These are phyloP conservation scores for Soucietia sequanensis DNA, from an alignment of 805 yeast genomes.

Conservation along the genomic window DNA sequence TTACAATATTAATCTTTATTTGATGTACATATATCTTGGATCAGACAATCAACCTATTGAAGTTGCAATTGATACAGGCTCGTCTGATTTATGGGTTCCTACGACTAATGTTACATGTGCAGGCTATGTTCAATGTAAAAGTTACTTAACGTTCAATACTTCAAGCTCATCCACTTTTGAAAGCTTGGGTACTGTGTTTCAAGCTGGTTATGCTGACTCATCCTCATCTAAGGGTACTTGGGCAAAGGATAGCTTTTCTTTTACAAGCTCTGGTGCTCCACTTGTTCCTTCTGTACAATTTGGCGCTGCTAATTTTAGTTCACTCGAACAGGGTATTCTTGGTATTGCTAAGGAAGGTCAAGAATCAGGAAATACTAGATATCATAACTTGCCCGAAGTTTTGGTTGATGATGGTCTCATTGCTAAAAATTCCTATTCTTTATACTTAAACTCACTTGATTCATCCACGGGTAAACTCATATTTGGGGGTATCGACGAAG, in stretches of 20 bases:
- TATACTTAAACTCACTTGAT: constrained; percentile 12
- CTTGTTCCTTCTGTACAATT: constrained; percentile 2
- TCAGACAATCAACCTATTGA: constrained; percentile 15
- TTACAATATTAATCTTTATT: too few species aligned
- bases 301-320: neutral
- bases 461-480: constrained; percentile 13
- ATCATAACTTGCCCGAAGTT: constrained; percentile 9
- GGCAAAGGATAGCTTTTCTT: neutral
- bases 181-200: neutral
- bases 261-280: neutral
- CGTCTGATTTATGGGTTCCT: constrained; percentile 27
- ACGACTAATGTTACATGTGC: constrained; percentile 21
- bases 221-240: neutral
- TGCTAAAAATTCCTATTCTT: constrained; percentile 8
- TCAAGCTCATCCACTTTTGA: neutral
- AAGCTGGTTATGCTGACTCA: neutral
- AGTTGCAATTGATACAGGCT: constrained; percentile 24
- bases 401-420: constrained; percentile 10
- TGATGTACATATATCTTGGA: constrained; percentile 8
- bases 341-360: constrained; percentile 3
- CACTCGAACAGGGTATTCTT: constrained; percentile 1
- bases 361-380: neutral
- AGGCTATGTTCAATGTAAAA: constrained; percentile 6
- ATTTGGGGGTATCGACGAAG: constrained; percentile 20
- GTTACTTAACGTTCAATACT: constrained; percentile 1